These are phyloP conservation scores for Xylaria cubensis DNA, from an alignment of 495 filamentous ascomycete genomes.

Conservation along the genomic window DNA sequence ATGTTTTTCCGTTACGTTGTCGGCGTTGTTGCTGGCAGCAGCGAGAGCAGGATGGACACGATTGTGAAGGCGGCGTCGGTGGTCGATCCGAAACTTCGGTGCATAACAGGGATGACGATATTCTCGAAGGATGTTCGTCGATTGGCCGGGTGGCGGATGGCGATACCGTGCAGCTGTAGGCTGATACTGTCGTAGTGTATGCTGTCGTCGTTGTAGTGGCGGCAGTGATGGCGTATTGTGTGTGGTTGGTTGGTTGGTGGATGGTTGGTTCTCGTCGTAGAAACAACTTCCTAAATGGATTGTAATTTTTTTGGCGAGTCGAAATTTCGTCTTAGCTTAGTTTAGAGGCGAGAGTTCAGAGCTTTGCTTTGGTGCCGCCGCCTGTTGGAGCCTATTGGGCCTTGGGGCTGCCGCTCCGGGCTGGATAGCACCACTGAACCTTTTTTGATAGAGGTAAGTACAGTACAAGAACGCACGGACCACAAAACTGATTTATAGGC, in stretches of 20 bases:
- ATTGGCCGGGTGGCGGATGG: background rate
- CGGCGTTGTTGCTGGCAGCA: constrained; percentile 10
- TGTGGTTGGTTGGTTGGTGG: background rate
- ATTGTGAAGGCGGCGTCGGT: background rate
- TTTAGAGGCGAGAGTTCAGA: background rate
- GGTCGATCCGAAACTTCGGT: constrained; percentile 16
- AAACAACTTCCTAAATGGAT: constrained; percentile 10
- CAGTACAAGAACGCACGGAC: background rate
- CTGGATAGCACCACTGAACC: background rate
- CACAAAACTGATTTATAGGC: background rate
- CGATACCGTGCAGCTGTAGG: background rate
- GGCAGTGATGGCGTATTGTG: background rate
- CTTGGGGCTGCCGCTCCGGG: background rate
- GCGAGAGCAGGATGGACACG: background rate
- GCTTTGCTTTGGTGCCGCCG: background rate
- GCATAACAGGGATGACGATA: constrained; percentile 13
- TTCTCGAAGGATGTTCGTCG: constrained; percentile 1
- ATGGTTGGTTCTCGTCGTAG: constrained; percentile 14
- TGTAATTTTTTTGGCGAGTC: constrained; percentile 21
- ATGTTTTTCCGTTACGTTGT: background rate
- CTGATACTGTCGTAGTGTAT: background rate
- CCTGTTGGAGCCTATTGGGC: background rate
- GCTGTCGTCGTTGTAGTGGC: background rate
- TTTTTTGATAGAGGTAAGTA: background rate
- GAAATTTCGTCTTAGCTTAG: constrained; percentile 11